Evolutionary conservation across 2,329 filamentous ascomycete genomes (phyloP).

Genomic region (Coniochaeta sp.): DNA sequence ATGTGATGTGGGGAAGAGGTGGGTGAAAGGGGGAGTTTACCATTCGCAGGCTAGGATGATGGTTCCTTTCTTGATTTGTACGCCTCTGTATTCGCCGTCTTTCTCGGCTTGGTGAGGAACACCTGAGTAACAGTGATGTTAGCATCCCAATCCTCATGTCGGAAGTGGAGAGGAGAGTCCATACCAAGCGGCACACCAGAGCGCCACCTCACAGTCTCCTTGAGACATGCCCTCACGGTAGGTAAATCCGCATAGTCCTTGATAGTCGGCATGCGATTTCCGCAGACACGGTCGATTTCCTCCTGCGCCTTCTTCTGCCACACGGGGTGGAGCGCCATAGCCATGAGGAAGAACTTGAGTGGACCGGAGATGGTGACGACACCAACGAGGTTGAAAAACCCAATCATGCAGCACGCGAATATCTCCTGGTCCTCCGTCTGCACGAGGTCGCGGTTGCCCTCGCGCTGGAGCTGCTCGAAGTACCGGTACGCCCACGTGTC

Average conservation of each 20-base stretch:
- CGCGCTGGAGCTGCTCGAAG: slow-evolving; percentile 32
- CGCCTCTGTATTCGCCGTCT: slow-evolving; percentile 38
- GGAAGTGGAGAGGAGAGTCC: neutral
- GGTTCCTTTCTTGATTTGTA: slow-evolving; percentile 39
- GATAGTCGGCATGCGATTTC: slow-evolving; percentile 43
- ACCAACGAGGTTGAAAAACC: slow-evolving; percentile 43
- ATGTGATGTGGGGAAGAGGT: neutral
- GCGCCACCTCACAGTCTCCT: slow-evolving; percentile 53
- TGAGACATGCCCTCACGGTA: slow-evolving; percentile 46
- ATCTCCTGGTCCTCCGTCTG: slow-evolving; percentile 35
- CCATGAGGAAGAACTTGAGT: slow-evolving; percentile 44
- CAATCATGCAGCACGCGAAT: slow-evolving; percentile 43
- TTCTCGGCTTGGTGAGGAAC: slow-evolving; percentile 42
- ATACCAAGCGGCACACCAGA: slow-evolving; percentile 45
- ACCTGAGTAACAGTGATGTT: slow-evolving; percentile 19
- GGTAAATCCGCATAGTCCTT: slow-evolving; percentile 43
- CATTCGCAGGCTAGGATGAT: slow-evolving; percentile 44
- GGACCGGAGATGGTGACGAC: slow-evolving; percentile 42
- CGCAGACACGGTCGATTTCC: slow-evolving; percentile 50
- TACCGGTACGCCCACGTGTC: slow-evolving; percentile 44
- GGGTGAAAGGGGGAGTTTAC: slow-evolving; percentile 19
- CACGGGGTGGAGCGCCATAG: slow-evolving; percentile 44
- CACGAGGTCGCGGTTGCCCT: slow-evolving; percentile 31
- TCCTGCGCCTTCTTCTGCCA: slow-evolving; percentile 47
- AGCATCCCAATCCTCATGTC: neutral